Evolutionary conservation across 306 rosid genomes (phyloP).

Genomic region (Sicyos edulis): DNA sequence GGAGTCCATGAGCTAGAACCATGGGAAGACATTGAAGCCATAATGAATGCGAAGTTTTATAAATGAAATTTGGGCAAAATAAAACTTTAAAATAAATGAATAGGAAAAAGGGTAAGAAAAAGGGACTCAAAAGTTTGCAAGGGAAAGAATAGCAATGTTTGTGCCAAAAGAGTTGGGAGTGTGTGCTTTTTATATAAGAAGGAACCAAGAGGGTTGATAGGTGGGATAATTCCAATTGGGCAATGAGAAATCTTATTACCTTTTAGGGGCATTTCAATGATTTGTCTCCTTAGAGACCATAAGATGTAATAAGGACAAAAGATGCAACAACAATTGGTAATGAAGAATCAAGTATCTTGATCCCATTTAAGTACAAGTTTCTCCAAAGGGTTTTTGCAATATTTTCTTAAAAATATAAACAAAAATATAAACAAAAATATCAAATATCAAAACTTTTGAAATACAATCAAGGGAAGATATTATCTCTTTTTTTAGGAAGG

Average conservation of each 20-base stretch:
- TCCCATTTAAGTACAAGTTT: too few species aligned
- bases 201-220: background rate
- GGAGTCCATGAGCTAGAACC: conserved; percentile 2
- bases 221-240: conserved; percentile 8
- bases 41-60: background rate
- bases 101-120: background rate
- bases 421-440: background rate
- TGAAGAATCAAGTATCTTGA: conserved; percentile 12
- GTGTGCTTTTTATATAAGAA: conserved; percentile 14
- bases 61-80: background rate
- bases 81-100: background rate
- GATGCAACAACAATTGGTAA: conserved; percentile 3
- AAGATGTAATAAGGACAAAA: conserved; percentile 9
- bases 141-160: background rate
- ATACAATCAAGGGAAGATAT: too few species aligned
- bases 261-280: conserved; percentile 16
- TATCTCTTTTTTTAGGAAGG: too few species aligned
- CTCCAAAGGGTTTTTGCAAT: too few species aligned
- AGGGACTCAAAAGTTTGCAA: background rate
- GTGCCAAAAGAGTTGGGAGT: background rate
- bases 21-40: conserved; percentile 16
- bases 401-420: background rate
- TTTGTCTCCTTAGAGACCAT: conserved; percentile 12
- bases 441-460: background rate
- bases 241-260: background rate